Conservation (phyloP, 2,329 filamentous ascomycete species). For the Exserohilum rostratum region DNA sequence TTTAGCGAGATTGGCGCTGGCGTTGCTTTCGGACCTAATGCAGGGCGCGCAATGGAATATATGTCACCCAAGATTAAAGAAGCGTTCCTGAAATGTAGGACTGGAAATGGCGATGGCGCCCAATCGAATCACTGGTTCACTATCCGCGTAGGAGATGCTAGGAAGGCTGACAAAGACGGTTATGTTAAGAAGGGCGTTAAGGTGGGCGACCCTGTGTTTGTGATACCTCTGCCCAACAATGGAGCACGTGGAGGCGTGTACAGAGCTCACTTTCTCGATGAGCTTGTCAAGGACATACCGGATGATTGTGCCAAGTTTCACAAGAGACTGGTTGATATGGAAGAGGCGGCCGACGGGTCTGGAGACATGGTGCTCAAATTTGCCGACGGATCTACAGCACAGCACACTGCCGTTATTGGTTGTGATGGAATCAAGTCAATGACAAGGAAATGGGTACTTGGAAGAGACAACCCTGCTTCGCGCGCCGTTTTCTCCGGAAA, state of each 20-base stretch:
- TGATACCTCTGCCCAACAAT: slow-evolving; percentile 30
- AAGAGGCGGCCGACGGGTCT: slow-evolving; percentile 37
- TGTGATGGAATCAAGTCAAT: slow-evolving; percentile 70
- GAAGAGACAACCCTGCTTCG: slow-evolving; percentile 50
- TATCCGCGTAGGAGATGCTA: slow-evolving; percentile 39
- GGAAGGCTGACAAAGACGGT: slow-evolving; percentile 39
- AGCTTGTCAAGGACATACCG: slow-evolving; percentile 57
- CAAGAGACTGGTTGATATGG: slow-evolving; percentile 47
- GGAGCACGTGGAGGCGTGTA: slow-evolving; percentile 50
- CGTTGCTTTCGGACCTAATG: slow-evolving; percentile 63
- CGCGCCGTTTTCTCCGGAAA: slow-evolving; percentile 62
- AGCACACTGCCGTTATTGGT: slow-evolving; percentile 61
- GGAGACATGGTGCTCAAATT: slow-evolving; percentile 51
- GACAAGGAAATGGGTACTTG: slow-evolving; percentile 61
- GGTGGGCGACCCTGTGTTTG: slow-evolving; percentile 40
- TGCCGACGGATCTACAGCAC: slow-evolving; percentile 54
- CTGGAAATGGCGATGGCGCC: slow-evolving; percentile 43
- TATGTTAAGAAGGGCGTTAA: slow-evolving; percentile 36
- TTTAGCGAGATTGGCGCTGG: slow-evolving; percentile 67
- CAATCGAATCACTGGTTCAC: slow-evolving; percentile 39
- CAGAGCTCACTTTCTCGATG: slow-evolving; percentile 58
- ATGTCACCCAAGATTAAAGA: slow-evolving; percentile 53
- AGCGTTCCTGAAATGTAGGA: slow-evolving; percentile 52
- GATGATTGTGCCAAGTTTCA: slow-evolving; percentile 51
- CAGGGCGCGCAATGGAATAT: slow-evolving; percentile 60